A percentile compares a stretch with the other conserved stretches of the same genome.
Conservation (phyloP, 2,329 filamentous ascomycete genomes). For the Aureobasidium sp. region DNA sequence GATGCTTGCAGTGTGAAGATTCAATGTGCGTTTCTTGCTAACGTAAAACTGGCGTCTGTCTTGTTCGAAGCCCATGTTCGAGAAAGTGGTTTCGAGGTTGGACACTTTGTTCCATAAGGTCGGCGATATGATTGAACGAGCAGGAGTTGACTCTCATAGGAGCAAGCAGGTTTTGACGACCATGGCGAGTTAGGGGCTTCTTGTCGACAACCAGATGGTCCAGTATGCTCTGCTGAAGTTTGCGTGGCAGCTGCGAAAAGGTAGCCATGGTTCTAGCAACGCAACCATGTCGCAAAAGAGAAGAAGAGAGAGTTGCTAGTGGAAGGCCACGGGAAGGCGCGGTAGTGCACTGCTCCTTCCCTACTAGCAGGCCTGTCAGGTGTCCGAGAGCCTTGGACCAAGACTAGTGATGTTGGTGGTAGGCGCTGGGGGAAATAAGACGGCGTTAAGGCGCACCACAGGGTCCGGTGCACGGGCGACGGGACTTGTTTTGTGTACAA, state of each 20-base stretch:
- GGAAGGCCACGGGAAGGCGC: not conserved
- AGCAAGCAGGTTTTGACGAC: not conserved
- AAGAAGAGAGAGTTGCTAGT: no score
- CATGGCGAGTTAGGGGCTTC: not conserved
- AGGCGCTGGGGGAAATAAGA: not conserved
- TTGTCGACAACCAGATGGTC: not conserved
- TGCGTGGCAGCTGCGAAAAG: not conserved
- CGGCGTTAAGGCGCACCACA: not conserved
- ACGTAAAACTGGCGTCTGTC: not conserved
- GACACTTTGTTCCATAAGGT: not conserved
- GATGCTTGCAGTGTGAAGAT: not conserved
- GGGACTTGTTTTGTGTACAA: slow-evolving; percentile 5
- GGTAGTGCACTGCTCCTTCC: not conserved
- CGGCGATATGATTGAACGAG: not conserved
- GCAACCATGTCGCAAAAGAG: not conserved
- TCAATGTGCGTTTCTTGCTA: not conserved
- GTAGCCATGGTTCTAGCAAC: not conserved
- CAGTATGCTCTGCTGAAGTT: not conserved
- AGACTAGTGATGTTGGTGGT: not conserved
- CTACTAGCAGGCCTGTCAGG: not conserved
- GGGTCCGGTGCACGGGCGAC: not conserved
- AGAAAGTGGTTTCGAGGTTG: not conserved
- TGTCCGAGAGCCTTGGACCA: no score
- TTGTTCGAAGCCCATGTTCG: not conserved
- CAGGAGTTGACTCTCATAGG: not conserved